Evolutionary conservation across 768 basidiomycete species (phyloP).

Genomic region (Chalciporus pseudorubinellus): DNA sequence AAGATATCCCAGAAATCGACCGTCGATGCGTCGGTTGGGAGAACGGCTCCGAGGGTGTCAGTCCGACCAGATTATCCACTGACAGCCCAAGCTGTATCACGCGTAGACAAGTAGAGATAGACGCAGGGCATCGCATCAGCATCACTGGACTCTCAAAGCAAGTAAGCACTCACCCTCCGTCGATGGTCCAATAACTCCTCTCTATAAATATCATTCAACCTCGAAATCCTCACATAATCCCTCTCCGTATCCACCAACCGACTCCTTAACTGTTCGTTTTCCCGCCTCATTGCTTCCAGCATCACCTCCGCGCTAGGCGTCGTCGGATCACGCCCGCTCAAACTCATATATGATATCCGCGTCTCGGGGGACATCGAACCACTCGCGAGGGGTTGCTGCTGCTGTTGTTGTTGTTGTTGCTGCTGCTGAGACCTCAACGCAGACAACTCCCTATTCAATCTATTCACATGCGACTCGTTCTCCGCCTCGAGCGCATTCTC

Average conservation of each 20-base stretch:
- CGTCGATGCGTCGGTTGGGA: slow-evolving; percentile 71
- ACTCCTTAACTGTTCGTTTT: slow-evolving; percentile 73
- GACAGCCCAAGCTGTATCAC: slow-evolving; percentile 62
- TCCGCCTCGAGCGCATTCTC: slow-evolving; percentile 84
- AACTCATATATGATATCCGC: not conserved
- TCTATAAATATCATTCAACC: slow-evolving; percentile 80
- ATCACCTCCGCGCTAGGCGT: slow-evolving; percentile 52
- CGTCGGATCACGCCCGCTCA: slow-evolving; percentile 29
- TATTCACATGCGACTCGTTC: slow-evolving; percentile 81
- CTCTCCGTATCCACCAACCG: slow-evolving; percentile 72
- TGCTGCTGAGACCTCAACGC: slow-evolving; percentile 60
- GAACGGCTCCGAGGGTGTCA: slow-evolving; percentile 62
- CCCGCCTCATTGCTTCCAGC: slow-evolving; percentile 71
- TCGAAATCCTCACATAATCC: slow-evolving; percentile 68
- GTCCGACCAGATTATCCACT: slow-evolving; percentile 76
- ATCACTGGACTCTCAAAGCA: not conserved
- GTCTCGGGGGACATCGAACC: slow-evolving; percentile 27
- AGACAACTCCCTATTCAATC: slow-evolving; percentile 66
- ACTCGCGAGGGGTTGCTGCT: slow-evolving; percentile 12
- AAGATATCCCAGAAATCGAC: slow-evolving; percentile 36
- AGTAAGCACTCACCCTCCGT: slow-evolving; percentile 55
- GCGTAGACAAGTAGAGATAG: not conserved
- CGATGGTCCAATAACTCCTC: slow-evolving; percentile 82
- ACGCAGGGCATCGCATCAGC: not conserved
- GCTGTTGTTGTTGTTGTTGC: slow-evolving; percentile 31